Evolutionary conservation across 441 rosid species (phyloP).

Genomic region (Theobroma grandiflorum): DNA sequence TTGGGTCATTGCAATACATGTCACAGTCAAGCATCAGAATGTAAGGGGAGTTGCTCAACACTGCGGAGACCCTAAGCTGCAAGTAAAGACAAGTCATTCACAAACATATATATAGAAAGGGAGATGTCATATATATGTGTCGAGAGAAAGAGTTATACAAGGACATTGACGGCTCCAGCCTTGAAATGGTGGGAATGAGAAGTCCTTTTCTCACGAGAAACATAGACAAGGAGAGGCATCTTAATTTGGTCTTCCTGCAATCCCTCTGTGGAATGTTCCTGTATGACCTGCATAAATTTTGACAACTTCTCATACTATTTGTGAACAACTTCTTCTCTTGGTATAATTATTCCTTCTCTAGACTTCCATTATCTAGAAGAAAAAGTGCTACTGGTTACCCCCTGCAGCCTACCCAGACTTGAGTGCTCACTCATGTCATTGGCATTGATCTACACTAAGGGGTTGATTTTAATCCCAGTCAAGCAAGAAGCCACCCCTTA

Average conservation of each 20-base stretch:
- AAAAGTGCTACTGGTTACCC: neutral
- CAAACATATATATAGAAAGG: neutral
- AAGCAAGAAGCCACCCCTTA: neutral
- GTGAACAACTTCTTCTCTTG: neutral
- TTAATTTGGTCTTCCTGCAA: neutral
- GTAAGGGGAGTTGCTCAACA: conserved; percentile 13
- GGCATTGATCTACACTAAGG: neutral
- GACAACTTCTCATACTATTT: neutral
- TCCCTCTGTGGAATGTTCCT: neutral
- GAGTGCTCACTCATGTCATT: neutral
- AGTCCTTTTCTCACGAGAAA: conserved; percentile 49
- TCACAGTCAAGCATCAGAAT: conserved; percentile 13
- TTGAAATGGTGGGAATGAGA: conserved; percentile 38
- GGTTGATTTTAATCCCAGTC: neutral
- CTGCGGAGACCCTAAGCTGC: conserved; percentile 13
- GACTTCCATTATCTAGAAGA: neutral
- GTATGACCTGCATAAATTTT: neutral
- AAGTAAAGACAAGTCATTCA: neutral
- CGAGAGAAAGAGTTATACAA: conserved; percentile 2
- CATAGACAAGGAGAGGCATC: conserved; percentile 37
- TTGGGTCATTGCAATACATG: conserved; percentile 21
- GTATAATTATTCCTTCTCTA: neutral
- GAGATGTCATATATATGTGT: neutral
- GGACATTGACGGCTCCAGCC: conserved; percentile 43
- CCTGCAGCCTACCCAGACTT: neutral